Base-by-base conservation (phyloP, 177 flowering plant genomes). In the Telopea speciosissima region DNA sequence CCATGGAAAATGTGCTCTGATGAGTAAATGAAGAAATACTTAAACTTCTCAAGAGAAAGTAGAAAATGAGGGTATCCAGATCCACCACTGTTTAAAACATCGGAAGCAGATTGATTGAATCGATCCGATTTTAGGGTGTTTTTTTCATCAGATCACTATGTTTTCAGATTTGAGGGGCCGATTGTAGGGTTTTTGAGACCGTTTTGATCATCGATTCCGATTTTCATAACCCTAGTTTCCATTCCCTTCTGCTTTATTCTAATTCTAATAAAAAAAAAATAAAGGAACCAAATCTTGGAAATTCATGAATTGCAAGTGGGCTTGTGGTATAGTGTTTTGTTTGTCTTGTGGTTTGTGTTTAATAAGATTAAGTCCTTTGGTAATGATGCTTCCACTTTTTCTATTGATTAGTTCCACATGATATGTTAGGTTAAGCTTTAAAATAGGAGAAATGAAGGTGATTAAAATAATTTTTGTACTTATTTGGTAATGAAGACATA, bases 281-380 rank as follows among this genome's bases (percentile, higher is more conserved):
- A 33, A 33, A 33, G 5, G 40, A 5, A 8, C 40, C 5, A 1
- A 19, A 33, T 17, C 16, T 52, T 56, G 25, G 67, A 70, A 63
- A 14, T 49, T 33, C 54, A 65, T n/a, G 68, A 3, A 22, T 24
- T 61, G 67, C 75, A 73, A 73, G 71, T 73, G 70, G 75, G 63
- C 1, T 21, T 70, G 11, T 62, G 67, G 25, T 62, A 62, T 73
- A 67, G 24, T 28, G 61, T 22, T 62, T 73, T 66, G 31, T 40
- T 60, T 73, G 62, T 63, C 71, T 73, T 68, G 75, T 52, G 21
- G 33, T 62, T 62, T 73, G 75, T 73, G 70, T 67, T 67, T 45
- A 56, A 58, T 72, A 72, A 25, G 33, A 40, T 60, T 16, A 65
- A 44, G 52, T 26, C 64, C 24, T 66, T 23, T 49, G 42, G 25